These are phyloP conservation scores for Linnemannia hyalina DNA, from an alignment of 192 early-diverging fungal genomes.

Conservation along the genomic window DNA sequence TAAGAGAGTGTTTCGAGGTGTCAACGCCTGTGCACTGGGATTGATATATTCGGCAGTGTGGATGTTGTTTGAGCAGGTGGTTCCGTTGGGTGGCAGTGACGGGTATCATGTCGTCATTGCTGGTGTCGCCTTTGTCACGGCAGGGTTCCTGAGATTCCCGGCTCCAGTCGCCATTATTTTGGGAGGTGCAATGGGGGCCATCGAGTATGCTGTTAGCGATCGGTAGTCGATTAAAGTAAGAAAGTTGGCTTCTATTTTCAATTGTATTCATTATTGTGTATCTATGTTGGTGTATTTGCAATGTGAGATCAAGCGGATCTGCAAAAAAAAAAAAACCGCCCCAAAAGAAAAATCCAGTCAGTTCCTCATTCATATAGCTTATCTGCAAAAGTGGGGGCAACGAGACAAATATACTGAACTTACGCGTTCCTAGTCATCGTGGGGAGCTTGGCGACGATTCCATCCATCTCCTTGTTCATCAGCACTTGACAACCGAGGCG, in stretches of 20 bases:
- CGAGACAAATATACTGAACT: background rate
- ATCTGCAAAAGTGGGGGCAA: too few species aligned
- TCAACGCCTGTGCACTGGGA: constrained; percentile 72
- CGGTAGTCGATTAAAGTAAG: background rate
- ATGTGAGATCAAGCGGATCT: background rate
- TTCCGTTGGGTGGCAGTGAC: constrained; percentile 12
- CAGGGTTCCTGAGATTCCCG: constrained; percentile 14
- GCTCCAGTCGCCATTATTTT: constrained; percentile 27
- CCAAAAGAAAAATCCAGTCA: too few species aligned
- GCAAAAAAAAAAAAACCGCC: too few species aligned
- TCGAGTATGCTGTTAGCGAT: constrained; percentile 26
- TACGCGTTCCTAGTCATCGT: constrained; percentile 86
- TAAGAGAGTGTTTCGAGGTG: constrained; percentile 62
- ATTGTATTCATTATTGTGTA: background rate
- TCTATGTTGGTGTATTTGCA: background rate
- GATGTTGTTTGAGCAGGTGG: constrained; percentile 54
- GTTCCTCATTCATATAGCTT: too few species aligned
- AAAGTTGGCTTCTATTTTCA: background rate
- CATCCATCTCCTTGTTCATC: constrained; percentile 90
- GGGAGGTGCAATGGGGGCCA: constrained; percentile 40
- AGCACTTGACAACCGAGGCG: constrained; percentile 96
- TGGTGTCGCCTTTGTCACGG: constrained; percentile 20
- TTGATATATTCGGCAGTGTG: constrained; percentile 69
- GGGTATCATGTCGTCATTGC: constrained; percentile 44
- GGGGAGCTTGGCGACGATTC: constrained; percentile 90